Evolutionary conservation across 2,329 filamentous ascomycete genomes (phyloP), one percentile per base, ranked within the genome.

Genomic region (Ceratocystis papillata): DNA sequence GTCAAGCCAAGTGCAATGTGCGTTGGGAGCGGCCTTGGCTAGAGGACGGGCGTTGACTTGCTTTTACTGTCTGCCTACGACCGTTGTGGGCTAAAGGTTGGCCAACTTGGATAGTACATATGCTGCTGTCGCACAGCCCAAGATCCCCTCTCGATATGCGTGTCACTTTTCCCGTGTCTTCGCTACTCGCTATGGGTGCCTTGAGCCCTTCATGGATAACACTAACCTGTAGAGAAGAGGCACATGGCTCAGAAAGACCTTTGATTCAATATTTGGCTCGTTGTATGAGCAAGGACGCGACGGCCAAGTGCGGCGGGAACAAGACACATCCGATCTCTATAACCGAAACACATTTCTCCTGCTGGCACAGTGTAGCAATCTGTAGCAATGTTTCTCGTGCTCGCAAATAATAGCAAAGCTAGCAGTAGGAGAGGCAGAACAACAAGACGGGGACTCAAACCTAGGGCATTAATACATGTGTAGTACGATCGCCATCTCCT

Each of bases 251-350:
- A 5, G 37, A 41, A 15, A 41, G 37, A 41, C 37, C 37, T 41
- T 41, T 12, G 53, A 30, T 33, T 33, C 53, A 57, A 57, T 57
- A 57, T 57, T 28, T 55, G 50, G 50, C 50, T 55, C 20, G 12
- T 28, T 55, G 50, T 28, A 57, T 30, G 10, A 17, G 20, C 22
- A 57, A 57, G 22, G 28, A 33, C n/a, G 48, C 37, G 37, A 41
- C 37, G 37, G 37, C 37, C 37, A 41, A 41, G 37, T 15, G 37
- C 37, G 37, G 37, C 37, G 37, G 48, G n/a, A 50, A 10, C n/a
- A 22, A 50, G n/a, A 50, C 48, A 50, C n/a, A 50, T 25, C n/a
- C 48, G n/a, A 50, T 50, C 48, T 20, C 48, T 8, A 50, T 22
- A 50, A 41, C 37, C 48, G n/a, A 22, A 50, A 50, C 48, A 20